phyloP scores from a whole-genome alignment of 495 filamentous ascomycete species.

The Annulohypoxylon nitens region DNA sequence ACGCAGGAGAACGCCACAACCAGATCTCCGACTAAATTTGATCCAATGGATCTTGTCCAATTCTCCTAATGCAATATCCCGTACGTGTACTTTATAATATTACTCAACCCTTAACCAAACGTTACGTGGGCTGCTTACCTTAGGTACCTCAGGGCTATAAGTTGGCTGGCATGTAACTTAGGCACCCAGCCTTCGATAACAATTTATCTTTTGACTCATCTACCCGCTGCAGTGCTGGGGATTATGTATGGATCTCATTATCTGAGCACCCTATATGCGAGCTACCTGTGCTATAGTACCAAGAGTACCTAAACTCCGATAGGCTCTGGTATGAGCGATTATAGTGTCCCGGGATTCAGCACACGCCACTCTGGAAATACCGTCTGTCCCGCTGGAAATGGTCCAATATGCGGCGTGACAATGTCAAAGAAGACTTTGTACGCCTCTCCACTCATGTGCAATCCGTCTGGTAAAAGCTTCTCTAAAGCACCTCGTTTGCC shows the following conservation, averaged over 20 bases:
- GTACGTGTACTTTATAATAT: slow-evolving; percentile 7
- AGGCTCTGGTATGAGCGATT: slow-evolving; percentile 25
- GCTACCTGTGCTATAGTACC: neutral
- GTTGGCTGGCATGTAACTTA: neutral
- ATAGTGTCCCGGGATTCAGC: slow-evolving; percentile 42
- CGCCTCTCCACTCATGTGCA: slow-evolving; percentile 65
- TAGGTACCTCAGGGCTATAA: neutral
- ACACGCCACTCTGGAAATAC: slow-evolving; percentile 62
- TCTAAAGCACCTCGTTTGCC: slow-evolving; percentile 61
- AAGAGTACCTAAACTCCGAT: neutral
- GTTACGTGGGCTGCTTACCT: neutral
- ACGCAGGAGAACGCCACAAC: slow-evolving; percentile 18
- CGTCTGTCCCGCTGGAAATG: slow-evolving; percentile 47
- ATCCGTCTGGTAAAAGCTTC: slow-evolving; percentile 64
- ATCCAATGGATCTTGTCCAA: slow-evolving; percentile 8
- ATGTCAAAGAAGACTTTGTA: slow-evolving; percentile 64
- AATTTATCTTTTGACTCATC: neutral
- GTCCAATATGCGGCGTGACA: slow-evolving; percentile 57
- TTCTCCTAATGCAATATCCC: slow-evolving; percentile 31
- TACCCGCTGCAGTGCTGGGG: too few species aligned
- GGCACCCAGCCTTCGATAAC: slow-evolving; percentile 1
- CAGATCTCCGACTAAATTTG: slow-evolving; percentile 31
- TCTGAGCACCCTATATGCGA: neutral
- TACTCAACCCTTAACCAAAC: neutral
- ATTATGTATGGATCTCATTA: neutral